Evolutionary conservation across 257 asterid species (phyloP).

Genomic region (Solanum raphanifolium): DNA sequence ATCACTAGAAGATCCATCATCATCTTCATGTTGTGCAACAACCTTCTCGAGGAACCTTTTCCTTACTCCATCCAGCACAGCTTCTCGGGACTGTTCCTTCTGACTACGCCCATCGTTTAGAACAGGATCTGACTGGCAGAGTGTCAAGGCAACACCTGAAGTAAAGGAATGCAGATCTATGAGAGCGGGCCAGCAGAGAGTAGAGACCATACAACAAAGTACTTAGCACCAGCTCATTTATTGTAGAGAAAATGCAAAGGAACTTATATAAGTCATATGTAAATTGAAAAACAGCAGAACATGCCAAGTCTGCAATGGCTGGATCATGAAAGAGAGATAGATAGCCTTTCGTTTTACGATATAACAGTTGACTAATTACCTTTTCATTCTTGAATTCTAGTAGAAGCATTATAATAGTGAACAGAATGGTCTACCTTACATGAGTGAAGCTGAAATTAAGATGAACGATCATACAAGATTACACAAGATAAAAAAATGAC

Average conservation of each 20-base stretch:
- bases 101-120: conserved; percentile 66
- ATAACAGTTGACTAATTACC: neutral
- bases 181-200: neutral
- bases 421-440: neutral
- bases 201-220: neutral
- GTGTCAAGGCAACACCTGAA: conserved; percentile 78
- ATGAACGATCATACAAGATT: neutral
- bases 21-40: conserved; percentile 64
- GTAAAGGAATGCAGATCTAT: neutral
- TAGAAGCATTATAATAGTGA: neutral
- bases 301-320: neutral
- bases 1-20: conserved; percentile 79
- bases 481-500: neutral
- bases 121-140: conserved; percentile 82
- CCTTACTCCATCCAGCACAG: conserved; percentile 71
- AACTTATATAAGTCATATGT: neutral
- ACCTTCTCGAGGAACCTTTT: conserved; percentile 80
- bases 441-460: neutral
- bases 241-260: neutral
- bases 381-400: neutral
- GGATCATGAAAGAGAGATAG: neutral
- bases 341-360: neutral
- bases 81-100: conserved; percentile 61
- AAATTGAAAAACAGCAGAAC: neutral
- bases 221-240: neutral